Evolutionary conservation across 164 flowering plant genomes (phyloP), one percentile per base, ranked within the genome.

Genomic region (Aristolochia californica): DNA sequence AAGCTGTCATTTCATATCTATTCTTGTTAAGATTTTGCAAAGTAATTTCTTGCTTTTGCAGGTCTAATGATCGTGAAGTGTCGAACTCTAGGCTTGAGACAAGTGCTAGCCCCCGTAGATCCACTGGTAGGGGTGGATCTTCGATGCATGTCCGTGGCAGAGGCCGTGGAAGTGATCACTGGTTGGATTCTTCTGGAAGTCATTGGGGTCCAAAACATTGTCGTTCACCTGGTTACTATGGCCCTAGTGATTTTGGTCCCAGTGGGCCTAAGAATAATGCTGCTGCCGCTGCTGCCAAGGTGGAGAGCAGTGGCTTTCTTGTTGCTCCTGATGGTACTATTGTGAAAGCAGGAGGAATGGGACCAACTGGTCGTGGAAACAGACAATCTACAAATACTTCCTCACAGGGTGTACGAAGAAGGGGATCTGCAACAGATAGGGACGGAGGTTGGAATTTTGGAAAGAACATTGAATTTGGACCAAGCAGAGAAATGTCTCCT

Each of bases 391-490:
- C 45, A 17, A 56, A 62, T 70, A n/a, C 58, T 64, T 52, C 76
- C 15, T 61, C 77, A 27, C 69, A 56, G 18, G 59, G 67, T 43
- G 50, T 48, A 25, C 72, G 50, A 34, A 59, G 67, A 56, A 65
- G 70, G 44, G 68, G 72, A 68, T 81, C 81, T 48, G 71, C 79
- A 21, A 49, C 53, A 26, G 75, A 75, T 18, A 63, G 78, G 53
- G 75, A 74, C 26, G 77, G 65, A 13, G 58, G 52, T 38, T 59
- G 56, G 34, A 43, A 52, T 28, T 49, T 73, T 68, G 63, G 65
- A 45, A 63, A 62, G 55, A 62, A 57, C 43, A 15, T 61, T 43
- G 65, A 74, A 55, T 51, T 53, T 64, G 68, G 49, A 23, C 34
- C 58, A 14, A 59, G 38, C n/a, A 63, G 69, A 59, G 70, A 70